phyloP scores from a whole-genome alignment of 805 yeast species.

The Blastobotrys terrestris region DNA sequence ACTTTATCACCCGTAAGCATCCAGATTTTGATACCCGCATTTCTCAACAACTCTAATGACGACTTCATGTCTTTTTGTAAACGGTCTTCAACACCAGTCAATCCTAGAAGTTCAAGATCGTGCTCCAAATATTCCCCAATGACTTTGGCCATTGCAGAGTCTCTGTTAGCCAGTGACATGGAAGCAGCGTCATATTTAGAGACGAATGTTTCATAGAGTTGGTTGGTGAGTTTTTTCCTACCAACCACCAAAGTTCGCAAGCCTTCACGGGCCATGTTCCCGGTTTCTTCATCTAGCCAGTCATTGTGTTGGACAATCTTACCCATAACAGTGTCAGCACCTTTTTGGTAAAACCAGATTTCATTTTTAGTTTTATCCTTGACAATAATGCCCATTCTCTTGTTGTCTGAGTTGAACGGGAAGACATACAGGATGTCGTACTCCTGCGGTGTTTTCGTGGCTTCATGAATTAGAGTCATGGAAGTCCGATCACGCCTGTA shows the following conservation, averaged over 20 bases:
- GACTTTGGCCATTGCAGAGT: constrained; percentile 60
- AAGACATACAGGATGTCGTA: constrained; percentile 75
- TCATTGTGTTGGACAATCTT: constrained; percentile 77
- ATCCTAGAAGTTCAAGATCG: constrained; percentile 77
- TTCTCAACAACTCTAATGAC: constrained; percentile 83
- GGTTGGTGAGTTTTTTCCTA: constrained; percentile 58
- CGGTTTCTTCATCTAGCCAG: constrained; percentile 97
- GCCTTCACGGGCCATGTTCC: constrained; percentile 98
- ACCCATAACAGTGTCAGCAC: constrained; percentile 94
- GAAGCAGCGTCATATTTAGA: constrained; percentile 66
- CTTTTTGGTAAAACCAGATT: constrained; percentile 81
- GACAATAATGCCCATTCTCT: constrained; percentile 90
- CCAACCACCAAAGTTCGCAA: constrained; percentile 91
- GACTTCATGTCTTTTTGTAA: constrained; percentile 87
- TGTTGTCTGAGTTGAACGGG: constrained; percentile 93
- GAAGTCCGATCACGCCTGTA: constrained; percentile 76
- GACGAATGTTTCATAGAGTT: constrained; percentile 56
- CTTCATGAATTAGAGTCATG: constrained; percentile 59
- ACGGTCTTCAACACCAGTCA: constrained; percentile 97
- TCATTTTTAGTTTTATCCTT: constrained; percentile 58
- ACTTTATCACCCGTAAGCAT: constrained; percentile 99
- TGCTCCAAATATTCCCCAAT: constrained; percentile 67
- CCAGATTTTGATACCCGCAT: constrained; percentile 98
- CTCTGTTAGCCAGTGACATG: constrained; percentile 74
- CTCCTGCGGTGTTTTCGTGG: constrained; percentile 40